Evolutionary conservation across 2,329 filamentous ascomycete species (phyloP), one percentile per base, ranked within the genome.

Genomic region (Colletotrichum gigasporum): DNA sequence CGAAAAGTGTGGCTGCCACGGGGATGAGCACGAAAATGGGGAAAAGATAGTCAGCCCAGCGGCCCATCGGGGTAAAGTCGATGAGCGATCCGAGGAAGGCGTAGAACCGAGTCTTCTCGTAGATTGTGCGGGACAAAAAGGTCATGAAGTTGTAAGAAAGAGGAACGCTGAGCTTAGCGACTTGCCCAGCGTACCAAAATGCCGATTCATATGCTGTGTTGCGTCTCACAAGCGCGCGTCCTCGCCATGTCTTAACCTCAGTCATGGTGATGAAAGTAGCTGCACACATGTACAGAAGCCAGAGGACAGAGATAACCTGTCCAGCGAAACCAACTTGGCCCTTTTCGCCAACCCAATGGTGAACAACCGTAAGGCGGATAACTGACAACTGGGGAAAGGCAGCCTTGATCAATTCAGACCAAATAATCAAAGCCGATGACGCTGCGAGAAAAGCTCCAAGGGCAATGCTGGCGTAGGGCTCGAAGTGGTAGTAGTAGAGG

Each of bases 191-290:
- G 74, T 98, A 99, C 94, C 96, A 99, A 70, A 95, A 96, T 1
- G 96, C 96, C 51, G 91, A 93, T 75, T 98, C 96, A 65, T 93
- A 90, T 63, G 96, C 95, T 0, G 96, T 99, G 73, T 97, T 96
- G 61, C 96, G 90, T 63, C 88, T 89, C 47, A 98, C 95, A 5
- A 99, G 83, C 0, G 96, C 95, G 32, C 96, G 89, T 50, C 96
- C 96, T 60, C 96, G 92, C 96, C 96, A 99, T n/a, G 97, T 94
- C 73, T 96, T 96, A 71, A 97, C 93, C 74, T 97, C 93, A 12
- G 91, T 93, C 72, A 99, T 90, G 7, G 94, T 94, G 61, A 89
- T 91, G 52, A 98, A 86, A 5, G 96, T 93, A 47, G 94, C 94
- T 12, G 91, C 85, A 75, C 92, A 97, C 96, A 99, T 99, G 82